Conservation (phyloP, 164 flowering plant genomes). For the Akebia trifoliata region DNA sequence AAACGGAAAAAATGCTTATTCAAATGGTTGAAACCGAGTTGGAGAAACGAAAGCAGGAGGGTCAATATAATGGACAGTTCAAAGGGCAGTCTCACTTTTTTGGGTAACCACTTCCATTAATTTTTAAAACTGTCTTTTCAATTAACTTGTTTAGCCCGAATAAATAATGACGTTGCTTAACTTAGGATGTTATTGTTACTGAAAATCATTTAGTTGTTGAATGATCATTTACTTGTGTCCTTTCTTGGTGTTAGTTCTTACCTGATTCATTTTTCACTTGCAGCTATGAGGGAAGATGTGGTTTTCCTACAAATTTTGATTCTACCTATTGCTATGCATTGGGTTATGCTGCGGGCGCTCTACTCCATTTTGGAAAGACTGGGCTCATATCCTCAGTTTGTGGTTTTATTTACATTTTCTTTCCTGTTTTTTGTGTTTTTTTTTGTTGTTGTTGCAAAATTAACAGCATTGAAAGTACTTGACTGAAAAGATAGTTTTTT, state of each 20-base stretch:
- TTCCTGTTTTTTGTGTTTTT: background rate
- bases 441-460: background rate
- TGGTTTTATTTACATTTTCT: constrained; percentile 3
- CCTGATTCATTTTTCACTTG: constrained; percentile 1
- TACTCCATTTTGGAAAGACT: constrained; percentile 77
- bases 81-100: constrained; percentile 96
- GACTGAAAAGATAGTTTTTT: background rate
- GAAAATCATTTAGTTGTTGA: background rate
- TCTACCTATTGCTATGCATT: constrained; percentile 87
- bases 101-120: constrained; percentile 43
- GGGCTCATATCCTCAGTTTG: constrained; percentile 88
- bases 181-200: background rate
- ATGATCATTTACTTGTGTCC: too few species aligned
- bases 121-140: background rate
- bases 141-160: background rate
- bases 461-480: background rate
- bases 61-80: constrained; percentile 57
- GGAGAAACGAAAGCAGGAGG: constrained; percentile 65
- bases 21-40: constrained; percentile 96
- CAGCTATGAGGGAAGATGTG: constrained; percentile 97
- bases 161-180: background rate
- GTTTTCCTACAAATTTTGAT: constrained; percentile 93
- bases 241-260: constrained; percentile 2
- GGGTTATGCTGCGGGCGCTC: constrained; percentile 91
- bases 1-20: constrained; percentile 93